Conservation (phyloP, 2,329 filamentous ascomycete genomes). For the Neonectria sp. region DNA sequence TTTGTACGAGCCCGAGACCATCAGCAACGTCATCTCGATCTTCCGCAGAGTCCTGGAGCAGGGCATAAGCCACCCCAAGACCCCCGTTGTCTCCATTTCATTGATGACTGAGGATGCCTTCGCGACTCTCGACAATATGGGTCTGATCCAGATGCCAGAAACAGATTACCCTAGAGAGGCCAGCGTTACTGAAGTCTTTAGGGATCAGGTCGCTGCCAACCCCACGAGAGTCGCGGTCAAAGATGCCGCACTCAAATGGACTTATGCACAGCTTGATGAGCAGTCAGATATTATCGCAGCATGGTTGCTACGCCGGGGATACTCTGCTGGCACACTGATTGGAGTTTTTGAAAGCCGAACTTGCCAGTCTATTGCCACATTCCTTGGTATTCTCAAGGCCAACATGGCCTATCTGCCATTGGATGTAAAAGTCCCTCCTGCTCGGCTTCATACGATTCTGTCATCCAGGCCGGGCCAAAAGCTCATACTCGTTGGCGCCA, state of each 20-base stretch:
- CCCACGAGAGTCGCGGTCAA: constrained; percentile 38
- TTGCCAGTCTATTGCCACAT: constrained; percentile 26
- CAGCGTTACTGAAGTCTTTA: constrained; percentile 45
- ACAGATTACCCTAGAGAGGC: constrained; percentile 37
- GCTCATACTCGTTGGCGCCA: constrained; percentile 19
- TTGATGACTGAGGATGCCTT: constrained; percentile 14
- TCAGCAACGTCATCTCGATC: constrained; percentile 34
- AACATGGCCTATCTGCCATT: constrained; percentile 38
- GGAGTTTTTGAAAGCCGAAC: constrained; percentile 25
- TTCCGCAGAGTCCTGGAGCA: constrained; percentile 35
- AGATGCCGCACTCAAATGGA: constrained; percentile 32
- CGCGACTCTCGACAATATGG: constrained; percentile 28
- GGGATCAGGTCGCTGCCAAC: constrained; percentile 31
- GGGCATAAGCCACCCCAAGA: constrained; percentile 28
- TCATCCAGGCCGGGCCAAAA: constrained; percentile 11
- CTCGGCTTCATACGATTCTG: constrained; percentile 28
- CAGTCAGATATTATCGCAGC: constrained; percentile 29
- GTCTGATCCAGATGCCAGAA: constrained; percentile 31
- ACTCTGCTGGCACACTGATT: constrained; percentile 18
- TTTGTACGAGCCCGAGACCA: constrained; percentile 38
- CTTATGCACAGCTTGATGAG: constrained; percentile 38
- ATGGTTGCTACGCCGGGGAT: constrained; percentile 3
- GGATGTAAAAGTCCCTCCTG: constrained; percentile 29
- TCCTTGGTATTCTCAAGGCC: constrained; percentile 37
- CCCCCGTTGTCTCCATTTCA: constrained; percentile 10